Percentiles rank a stretch among this genome's conserved stretches.
phyloP scores from a whole-genome alignment of 192 early-diverging fungal species.

The Coemansia sp. region DNA sequence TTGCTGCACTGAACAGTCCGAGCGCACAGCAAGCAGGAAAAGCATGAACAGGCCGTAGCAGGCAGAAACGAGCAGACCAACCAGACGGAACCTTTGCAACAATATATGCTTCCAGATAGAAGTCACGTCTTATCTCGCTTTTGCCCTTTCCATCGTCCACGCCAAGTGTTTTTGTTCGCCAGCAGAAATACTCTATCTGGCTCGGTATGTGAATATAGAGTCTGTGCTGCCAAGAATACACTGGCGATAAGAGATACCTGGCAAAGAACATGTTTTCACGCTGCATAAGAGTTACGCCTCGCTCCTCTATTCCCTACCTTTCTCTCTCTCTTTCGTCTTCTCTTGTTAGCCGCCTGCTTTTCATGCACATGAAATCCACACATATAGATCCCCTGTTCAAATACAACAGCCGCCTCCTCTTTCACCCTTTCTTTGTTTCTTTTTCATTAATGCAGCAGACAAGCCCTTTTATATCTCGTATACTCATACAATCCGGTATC shows the following conservation, averaged over 20 bases:
- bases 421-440: slow-evolving; percentile 1
- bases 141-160: too few relatives aligned
- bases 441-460: slow-evolving; percentile 5
- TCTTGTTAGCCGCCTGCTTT: background rate
- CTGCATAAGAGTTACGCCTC: background rate
- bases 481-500: too few relatives aligned
- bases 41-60: too few relatives aligned
- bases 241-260: background rate
- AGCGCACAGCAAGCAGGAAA: too few relatives aligned
- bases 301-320: too few relatives aligned
- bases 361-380: background rate
- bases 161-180: too few relatives aligned
- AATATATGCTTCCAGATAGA: background rate
- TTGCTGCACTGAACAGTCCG: too few relatives aligned
- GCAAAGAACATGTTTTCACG: background rate
- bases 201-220: background rate
- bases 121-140: background rate
- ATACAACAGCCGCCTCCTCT: background rate
- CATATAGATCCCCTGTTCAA: background rate
- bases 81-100: background rate
- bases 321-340: background rate
- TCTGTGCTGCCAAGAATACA: background rate
- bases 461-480: background rate
- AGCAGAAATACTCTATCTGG: background rate
- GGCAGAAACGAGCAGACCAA: background rate